These are phyloP conservation scores for Candida koratica DNA, from an alignment of 805 yeast species.

Conservation along the genomic window DNA sequence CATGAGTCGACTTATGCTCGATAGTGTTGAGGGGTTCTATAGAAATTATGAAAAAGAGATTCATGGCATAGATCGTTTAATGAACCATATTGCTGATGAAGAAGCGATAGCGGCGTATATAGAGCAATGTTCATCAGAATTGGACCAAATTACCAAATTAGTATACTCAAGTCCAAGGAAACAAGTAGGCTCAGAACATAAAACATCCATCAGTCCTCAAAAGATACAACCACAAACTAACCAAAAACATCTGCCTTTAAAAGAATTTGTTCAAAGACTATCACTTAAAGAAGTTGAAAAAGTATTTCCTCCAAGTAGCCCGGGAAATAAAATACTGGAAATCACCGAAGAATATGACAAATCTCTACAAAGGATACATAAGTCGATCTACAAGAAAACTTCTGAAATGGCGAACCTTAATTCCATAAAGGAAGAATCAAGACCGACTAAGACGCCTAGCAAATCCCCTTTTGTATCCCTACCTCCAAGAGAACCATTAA, in stretches of 20 bases:
- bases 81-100: not conserved
- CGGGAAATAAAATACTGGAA: slow-evolving; percentile 1
- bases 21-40: slow-evolving; percentile 2
- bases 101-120: not conserved
- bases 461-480: slow-evolving; percentile 34
- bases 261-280: slow-evolving; percentile 5
- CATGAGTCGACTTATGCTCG: slow-evolving; percentile 4
- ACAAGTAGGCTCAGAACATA: not conserved
- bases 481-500: slow-evolving; percentile 38
- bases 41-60: not conserved
- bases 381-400: slow-evolving; percentile 14
- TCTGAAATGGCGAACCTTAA: slow-evolving; percentile 1
- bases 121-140: not conserved
- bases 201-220: not conserved
- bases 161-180: not conserved
- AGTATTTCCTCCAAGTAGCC: slow-evolving; percentile 26
- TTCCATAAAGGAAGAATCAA: slow-evolving; percentile 1
- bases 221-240: not conserved
- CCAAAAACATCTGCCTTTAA: not conserved
- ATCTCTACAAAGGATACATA: slow-evolving; percentile 14
- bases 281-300: slow-evolving; percentile 4
- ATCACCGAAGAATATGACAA: slow-evolving; percentile 9
- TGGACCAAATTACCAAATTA: not conserved
- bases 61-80: not conserved
- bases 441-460: slow-evolving; percentile 22